Evolutionary conservation across 768 basidiomycete genomes (phyloP).

Genomic region (Boletus huronensis): DNA sequence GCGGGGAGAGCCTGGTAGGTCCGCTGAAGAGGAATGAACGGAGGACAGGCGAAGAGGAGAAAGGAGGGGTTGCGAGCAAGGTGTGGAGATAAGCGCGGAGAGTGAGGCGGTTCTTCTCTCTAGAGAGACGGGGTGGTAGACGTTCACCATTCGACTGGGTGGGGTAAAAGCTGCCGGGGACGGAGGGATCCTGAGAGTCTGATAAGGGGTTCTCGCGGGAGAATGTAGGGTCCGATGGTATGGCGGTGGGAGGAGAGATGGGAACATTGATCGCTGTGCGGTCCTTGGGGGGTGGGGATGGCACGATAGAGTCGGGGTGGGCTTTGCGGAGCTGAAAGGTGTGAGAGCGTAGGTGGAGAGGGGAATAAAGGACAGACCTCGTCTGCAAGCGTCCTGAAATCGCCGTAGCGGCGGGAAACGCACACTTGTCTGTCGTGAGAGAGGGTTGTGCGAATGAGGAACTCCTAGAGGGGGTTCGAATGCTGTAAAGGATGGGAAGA

Average conservation of each 20-base stretch:
- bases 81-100: slow-evolving; percentile 89
- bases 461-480: slow-evolving; percentile 60
- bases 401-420: slow-evolving; percentile 92
- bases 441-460: slow-evolving; percentile 85
- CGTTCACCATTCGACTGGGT: not conserved
- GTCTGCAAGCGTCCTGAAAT: slow-evolving; percentile 83
- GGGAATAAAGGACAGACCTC: slow-evolving; percentile 51
- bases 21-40: slow-evolving; percentile 79
- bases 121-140: slow-evolving; percentile 49
- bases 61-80: slow-evolving; percentile 62
- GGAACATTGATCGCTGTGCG: slow-evolving; percentile 61
- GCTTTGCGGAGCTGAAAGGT: slow-evolving; percentile 71
- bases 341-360: slow-evolving; percentile 9
- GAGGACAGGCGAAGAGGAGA: slow-evolving; percentile 86
- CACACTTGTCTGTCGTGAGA: slow-evolving; percentile 70
- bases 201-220: slow-evolving; percentile 1
- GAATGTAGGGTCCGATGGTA: slow-evolving; percentile 1
- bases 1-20: slow-evolving; percentile 60
- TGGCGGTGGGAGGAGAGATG: slow-evolving; percentile 8
- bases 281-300: slow-evolving; percentile 86
- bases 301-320: slow-evolving; percentile 79
- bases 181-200: slow-evolving; percentile 57
- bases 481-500: not conserved
- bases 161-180: slow-evolving; percentile 46
- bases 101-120: slow-evolving; percentile 95